phyloP scores from a whole-genome alignment of 83 land plant genomes.

The Picea abies region DNA sequence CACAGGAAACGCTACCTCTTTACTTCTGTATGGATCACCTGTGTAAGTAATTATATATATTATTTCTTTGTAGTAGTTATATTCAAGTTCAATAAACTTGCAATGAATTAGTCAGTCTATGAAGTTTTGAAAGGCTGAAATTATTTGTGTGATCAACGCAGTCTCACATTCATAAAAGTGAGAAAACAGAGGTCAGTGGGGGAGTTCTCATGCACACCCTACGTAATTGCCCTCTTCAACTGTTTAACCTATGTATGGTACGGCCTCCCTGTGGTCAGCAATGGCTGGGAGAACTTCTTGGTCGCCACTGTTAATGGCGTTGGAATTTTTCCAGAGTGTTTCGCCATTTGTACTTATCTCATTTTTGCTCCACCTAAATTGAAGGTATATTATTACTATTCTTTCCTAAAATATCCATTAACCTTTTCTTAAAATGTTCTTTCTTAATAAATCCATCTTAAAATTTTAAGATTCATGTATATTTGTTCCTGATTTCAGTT shows the following conservation, averaged over 20 bases:
- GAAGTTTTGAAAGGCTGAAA: not conserved
- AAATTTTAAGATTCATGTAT: too few species aligned
- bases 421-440: too few species aligned
- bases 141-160: not conserved
- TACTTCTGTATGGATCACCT: slow-evolving; percentile 4
- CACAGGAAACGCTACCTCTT: slow-evolving; percentile 8
- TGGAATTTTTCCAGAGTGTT: slow-evolving; percentile 18
- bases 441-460: too few species aligned
- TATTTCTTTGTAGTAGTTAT: not conserved
- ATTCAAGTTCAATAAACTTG: not conserved
- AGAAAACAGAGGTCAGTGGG: not conserved
- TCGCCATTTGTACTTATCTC: slow-evolving; percentile 44
- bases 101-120: not conserved
- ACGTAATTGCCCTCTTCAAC: slow-evolving; percentile 19
- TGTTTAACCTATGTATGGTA: slow-evolving; percentile 10
- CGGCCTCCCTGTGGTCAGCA: slow-evolving; percentile 16
- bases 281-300: slow-evolving; percentile 12
- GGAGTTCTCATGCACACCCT: slow-evolving; percentile 6
- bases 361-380: slow-evolving; percentile 26
- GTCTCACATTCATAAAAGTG: slow-evolving; percentile 8
- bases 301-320: slow-evolving; percentile 5
- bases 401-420: too few species aligned
- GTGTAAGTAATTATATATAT: slow-evolving; percentile 1
- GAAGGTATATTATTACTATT: slow-evolving; percentile 24
- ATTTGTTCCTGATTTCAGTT: too few species aligned